These are phyloP conservation scores for Colletotrichum plurivorum DNA, from an alignment of 2,329 filamentous ascomycete genomes.

Conservation along the genomic window DNA sequence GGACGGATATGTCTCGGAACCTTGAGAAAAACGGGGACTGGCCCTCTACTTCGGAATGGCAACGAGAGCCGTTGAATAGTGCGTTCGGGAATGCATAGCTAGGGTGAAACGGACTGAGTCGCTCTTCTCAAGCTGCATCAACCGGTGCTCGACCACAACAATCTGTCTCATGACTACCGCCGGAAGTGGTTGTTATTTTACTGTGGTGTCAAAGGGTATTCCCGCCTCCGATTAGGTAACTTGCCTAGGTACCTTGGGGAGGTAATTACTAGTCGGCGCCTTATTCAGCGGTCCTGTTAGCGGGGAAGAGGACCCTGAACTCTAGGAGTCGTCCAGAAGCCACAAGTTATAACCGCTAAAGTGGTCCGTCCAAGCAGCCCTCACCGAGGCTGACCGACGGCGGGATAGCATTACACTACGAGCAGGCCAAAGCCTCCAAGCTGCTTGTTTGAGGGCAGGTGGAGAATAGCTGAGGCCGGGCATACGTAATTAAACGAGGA, in stretches of 20 bases:
- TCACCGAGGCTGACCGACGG: slow-evolving; percentile 12
- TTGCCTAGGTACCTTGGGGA: no score
- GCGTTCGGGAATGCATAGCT: slow-evolving; percentile 26
- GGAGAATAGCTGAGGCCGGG: neutral
- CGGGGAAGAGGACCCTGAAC: slow-evolving; percentile 9
- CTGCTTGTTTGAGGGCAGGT: neutral
- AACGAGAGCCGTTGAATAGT: slow-evolving; percentile 22
- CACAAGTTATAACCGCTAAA: neutral
- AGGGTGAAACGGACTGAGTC: slow-evolving; percentile 38
- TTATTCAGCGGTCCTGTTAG: slow-evolving; percentile 24
- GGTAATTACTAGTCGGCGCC: neutral
- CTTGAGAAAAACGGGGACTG: neutral
- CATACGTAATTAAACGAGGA: slow-evolving; percentile 7
- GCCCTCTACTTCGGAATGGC: neutral
- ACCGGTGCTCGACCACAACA: slow-evolving; percentile 27
- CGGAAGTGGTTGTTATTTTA: neutral
- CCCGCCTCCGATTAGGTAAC: neutral
- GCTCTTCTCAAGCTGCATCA: slow-evolving; percentile 17
- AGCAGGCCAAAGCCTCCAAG: neutral
- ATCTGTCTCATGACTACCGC: slow-evolving; percentile 13
- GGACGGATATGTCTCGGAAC: neutral
- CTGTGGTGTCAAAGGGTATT: slow-evolving; percentile 15
- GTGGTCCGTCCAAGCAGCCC: neutral
- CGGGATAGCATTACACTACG: neutral
- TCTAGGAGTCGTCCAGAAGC: no score